A percentile compares a stretch with the other conserved stretches of the same genome.
phyloP scores from a whole-genome alignment of 495 filamentous ascomycete species.

The Bacidia rubella region DNA sequence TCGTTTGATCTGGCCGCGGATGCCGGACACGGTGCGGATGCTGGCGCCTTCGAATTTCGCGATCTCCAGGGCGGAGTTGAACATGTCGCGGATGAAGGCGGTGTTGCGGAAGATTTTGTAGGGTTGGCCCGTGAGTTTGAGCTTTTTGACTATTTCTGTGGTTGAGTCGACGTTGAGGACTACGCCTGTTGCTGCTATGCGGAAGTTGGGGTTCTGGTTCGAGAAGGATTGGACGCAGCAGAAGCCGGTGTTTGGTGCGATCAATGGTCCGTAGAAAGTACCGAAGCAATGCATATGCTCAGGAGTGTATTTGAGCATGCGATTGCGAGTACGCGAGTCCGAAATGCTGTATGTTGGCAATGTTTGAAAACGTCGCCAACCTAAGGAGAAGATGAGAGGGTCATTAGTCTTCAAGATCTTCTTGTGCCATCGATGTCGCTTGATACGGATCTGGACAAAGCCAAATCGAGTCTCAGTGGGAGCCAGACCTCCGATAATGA shows the following conservation, averaged over 20 bases:
- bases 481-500: conserved; percentile 79
- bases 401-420: conserved; percentile 97
- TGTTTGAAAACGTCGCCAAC: conserved; percentile 92
- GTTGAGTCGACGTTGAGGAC: conserved; percentile 86
- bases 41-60: conserved; percentile 96
- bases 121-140: conserved; percentile 82
- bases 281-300: conserved; percentile 98
- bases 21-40: conserved; percentile 88
- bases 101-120: conserved; percentile 99
- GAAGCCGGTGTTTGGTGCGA: conserved; percentile 92
- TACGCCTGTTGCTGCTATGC: conserved; percentile 85
- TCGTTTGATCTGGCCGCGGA: conserved; percentile 91
- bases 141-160: conserved; percentile 95
- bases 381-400: conserved; percentile 89
- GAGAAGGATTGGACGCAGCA: conserved; percentile 86
- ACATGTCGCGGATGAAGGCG: conserved; percentile 98
- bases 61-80: conserved; percentile 78
- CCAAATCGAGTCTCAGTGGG: conserved; percentile 91
- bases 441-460: conserved; percentile 89
- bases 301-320: conserved; percentile 94
- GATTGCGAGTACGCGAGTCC: conserved; percentile 81
- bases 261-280: conserved; percentile 87
- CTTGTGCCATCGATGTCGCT: conserved; percentile 96
- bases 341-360: conserved; percentile 89
- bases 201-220: conserved; percentile 77